Evolutionary conservation across 148 eudicot species (phyloP).

Genomic region (Persicaria maculosa): DNA sequence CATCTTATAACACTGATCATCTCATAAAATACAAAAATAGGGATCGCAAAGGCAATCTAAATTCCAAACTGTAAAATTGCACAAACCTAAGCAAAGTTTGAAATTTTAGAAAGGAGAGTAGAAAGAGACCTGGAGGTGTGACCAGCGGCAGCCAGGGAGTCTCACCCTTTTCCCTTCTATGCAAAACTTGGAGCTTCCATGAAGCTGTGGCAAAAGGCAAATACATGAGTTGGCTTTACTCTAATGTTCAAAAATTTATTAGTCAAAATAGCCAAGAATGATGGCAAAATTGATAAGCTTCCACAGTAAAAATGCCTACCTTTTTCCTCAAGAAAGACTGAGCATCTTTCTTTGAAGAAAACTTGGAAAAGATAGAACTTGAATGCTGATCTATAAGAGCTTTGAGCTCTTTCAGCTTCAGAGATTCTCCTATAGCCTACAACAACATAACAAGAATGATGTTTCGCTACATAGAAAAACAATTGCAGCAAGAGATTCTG

Average conservation of each 20-base stretch:
- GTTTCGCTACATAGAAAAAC: background rate
- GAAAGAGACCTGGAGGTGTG: constrained; percentile 45
- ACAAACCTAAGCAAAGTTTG: background rate
- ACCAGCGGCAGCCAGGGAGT: constrained; percentile 33
- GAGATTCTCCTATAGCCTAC: constrained; percentile 57
- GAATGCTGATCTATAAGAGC: constrained; percentile 59
- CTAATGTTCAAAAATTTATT: background rate
- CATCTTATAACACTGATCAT: background rate
- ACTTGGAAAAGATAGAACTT: constrained; percentile 40
- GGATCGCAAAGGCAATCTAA: background rate
- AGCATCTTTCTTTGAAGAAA: constrained; percentile 50
- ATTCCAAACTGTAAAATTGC: too few species aligned
- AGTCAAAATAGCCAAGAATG: constrained; percentile 4
- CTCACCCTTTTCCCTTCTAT: constrained; percentile 65
- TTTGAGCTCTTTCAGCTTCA: constrained; percentile 81
- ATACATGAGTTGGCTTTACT: background rate
- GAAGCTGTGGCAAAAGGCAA: constrained; percentile 52
- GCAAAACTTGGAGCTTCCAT: constrained; percentile 65
- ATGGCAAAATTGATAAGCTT: background rate
- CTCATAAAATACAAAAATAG: constrained; percentile 14
- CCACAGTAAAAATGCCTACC: constrained; percentile 36
- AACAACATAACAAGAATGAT: constrained; percentile 5
- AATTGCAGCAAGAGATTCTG: background rate
- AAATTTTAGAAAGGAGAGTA: background rate
- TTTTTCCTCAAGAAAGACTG: constrained; percentile 62